Conservation (phyloP, 805 yeast genomes). For the Pichia cephalocereana region DNA sequence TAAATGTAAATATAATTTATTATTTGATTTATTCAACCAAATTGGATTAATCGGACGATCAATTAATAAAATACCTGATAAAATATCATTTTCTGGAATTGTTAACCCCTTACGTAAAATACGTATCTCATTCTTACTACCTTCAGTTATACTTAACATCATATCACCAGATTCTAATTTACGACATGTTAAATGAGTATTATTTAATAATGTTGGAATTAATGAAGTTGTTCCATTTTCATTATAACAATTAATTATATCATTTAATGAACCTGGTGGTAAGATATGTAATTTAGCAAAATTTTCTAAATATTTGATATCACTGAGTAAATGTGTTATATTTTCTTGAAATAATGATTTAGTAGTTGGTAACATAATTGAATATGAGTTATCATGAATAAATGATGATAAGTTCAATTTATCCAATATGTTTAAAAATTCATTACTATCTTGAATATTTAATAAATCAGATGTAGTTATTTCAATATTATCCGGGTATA, state of each 20-base stretch:
- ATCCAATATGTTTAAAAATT: slow-evolving; percentile 36
- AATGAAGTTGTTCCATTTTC: slow-evolving; percentile 1
- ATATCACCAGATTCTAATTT: slow-evolving; percentile 29
- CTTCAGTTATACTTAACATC: slow-evolving; percentile 36
- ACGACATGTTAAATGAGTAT: slow-evolving; percentile 37
- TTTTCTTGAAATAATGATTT: slow-evolving; percentile 46
- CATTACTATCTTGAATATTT: slow-evolving; percentile 40
- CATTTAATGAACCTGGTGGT: slow-evolving; percentile 43
- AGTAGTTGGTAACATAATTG: slow-evolving; percentile 66
- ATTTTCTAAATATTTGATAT: slow-evolving; percentile 31
- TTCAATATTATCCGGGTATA: slow-evolving; percentile 47
- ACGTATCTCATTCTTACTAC: slow-evolving; percentile 48
- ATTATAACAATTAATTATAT: slow-evolving; percentile 36
- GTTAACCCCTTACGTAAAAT: slow-evolving; percentile 56
- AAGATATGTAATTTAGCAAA: slow-evolving; percentile 64
- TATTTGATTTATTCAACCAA: slow-evolving; percentile 42
- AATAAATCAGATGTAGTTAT: slow-evolving; percentile 51
- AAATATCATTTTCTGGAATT: slow-evolving; percentile 17
- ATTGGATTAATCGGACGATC: slow-evolving; percentile 58
- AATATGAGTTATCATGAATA: slow-evolving; percentile 33
- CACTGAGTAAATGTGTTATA: slow-evolving; percentile 33
- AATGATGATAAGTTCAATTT: slow-evolving; percentile 34
- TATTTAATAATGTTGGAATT: slow-evolving; percentile 35
- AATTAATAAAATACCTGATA: slow-evolving; percentile 49
- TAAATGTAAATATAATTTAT: slow-evolving; percentile 47